A percentile compares a stretch with the other conserved stretches of the same genome.
phyloP scores from a whole-genome alignment of 2,329 filamentous ascomycete species.

The Aspergillus sp. region DNA sequence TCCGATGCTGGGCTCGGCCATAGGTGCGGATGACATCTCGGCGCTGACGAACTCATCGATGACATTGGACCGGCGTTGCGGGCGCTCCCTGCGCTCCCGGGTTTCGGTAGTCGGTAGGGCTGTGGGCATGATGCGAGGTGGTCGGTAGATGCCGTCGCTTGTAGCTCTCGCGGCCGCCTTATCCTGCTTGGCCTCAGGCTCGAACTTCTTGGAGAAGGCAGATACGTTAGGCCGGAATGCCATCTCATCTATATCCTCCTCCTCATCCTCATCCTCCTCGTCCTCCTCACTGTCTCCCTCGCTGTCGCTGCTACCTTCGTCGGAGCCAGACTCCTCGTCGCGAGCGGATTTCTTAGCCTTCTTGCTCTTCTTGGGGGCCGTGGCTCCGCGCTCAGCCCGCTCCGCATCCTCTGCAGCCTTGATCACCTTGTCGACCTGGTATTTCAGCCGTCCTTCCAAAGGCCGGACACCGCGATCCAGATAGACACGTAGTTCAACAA shows the following conservation, averaged over 20 bases:
- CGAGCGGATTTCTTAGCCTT: conserved; percentile 32
- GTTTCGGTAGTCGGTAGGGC: conserved; percentile 71
- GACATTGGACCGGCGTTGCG: conserved; percentile 72
- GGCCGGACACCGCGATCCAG: conserved; percentile 90
- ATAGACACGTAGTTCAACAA: conserved; percentile 90
- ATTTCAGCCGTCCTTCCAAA: conserved; percentile 85
- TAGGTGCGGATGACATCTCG: conserved; percentile 78
- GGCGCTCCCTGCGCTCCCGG: conserved; percentile 60
- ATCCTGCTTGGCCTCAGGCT: conserved; percentile 34
- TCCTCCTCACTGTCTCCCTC: conserved; percentile 28
- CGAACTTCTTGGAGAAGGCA: conserved; percentile 44
- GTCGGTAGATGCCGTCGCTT: conserved; percentile 75
- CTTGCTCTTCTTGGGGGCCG: conserved; percentile 30
- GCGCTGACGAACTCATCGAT: conserved; percentile 89
- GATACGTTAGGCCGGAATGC: conserved; percentile 64
- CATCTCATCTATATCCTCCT: conserved; percentile 57
- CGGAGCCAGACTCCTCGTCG: conserved; percentile 29
- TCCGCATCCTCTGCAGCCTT: conserved; percentile 69
- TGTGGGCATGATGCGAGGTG: conserved; percentile 84
- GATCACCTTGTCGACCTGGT: conserved; percentile 93
- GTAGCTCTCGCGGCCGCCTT: conserved; percentile 33
- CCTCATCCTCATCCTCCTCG: conserved; percentile 44
- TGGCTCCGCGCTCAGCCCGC: conserved; percentile 28
- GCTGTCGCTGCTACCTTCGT: conserved; percentile 28
- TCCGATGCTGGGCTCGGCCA: conserved; percentile 86